A percentile compares a stretch with the other conserved stretches of the same genome.
These are phyloP conservation scores for Prosopis cineraria DNA, from an alignment of 306 rosid genomes.

Conservation along the genomic window DNA sequence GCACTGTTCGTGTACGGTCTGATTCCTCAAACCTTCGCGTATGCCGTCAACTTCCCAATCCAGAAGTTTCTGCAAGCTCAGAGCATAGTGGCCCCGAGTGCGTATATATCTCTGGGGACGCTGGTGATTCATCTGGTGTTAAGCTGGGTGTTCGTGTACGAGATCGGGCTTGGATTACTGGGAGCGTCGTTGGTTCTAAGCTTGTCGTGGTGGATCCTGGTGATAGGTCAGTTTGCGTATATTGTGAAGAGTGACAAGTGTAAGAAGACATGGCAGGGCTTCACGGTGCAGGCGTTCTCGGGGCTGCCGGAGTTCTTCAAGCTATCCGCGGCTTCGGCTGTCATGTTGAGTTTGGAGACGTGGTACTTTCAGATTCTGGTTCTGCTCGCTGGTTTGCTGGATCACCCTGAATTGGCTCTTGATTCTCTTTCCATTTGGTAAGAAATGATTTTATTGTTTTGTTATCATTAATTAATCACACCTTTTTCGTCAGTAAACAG, in stretches of 20 bases:
- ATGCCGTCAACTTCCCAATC: constrained; percentile 72
- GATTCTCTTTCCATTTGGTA: constrained; percentile 80
- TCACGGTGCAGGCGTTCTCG: constrained; percentile 48
- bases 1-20: constrained; percentile 70
- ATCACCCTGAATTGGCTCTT: constrained; percentile 71
- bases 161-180: constrained; percentile 59
- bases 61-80: constrained; percentile 83
- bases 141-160: constrained; percentile 59
- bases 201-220: constrained; percentile 83
- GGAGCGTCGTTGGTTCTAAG: constrained; percentile 73
- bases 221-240: constrained; percentile 65
- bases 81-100: constrained; percentile 84
- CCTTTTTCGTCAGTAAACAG: background rate
- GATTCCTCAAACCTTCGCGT: constrained; percentile 83
- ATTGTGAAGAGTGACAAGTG: constrained; percentile 66
- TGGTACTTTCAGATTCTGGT: constrained; percentile 85
- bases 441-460: background rate
- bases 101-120: constrained; percentile 67
- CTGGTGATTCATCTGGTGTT: constrained; percentile 49
- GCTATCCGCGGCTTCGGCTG: constrained; percentile 72
- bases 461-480: background rate
- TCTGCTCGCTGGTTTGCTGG: constrained; percentile 71
- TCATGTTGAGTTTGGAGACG: constrained; percentile 76
- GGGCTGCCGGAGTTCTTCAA: constrained; percentile 64
- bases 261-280: constrained; percentile 63